Conservation (phyloP, 179 eudicot genomes). For the Silene vulgaris region DNA sequence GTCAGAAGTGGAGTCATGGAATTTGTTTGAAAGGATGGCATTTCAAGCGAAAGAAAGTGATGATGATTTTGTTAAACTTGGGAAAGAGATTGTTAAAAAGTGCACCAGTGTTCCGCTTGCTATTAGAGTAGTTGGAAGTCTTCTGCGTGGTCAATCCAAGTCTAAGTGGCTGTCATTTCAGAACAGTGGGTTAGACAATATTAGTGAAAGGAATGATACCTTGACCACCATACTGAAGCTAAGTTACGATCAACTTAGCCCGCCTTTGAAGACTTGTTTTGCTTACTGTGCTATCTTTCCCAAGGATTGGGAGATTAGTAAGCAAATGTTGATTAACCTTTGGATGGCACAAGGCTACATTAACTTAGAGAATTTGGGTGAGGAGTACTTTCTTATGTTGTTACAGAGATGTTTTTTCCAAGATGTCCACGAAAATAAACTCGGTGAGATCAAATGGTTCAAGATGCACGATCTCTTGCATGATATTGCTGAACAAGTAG, state of each 20-base stretch:
- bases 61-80: neutral
- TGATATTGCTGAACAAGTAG: conserved; percentile 15
- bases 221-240: conserved; percentile 19
- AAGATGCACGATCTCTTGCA: conserved; percentile 24
- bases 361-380: conserved; percentile 3
- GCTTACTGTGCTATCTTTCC: conserved; percentile 25
- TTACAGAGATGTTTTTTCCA: neutral
- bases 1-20: conserved; percentile 27
- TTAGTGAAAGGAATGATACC: conserved; percentile 10
- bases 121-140: neutral
- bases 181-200: neutral
- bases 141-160: neutral
- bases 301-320: conserved; percentile 6
- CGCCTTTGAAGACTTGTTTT: conserved; percentile 24
- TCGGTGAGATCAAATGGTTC: conserved; percentile 6
- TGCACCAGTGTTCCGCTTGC: neutral
- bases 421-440: neutral
- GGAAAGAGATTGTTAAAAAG: neutral
- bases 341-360: conserved; percentile 32
- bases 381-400: conserved; percentile 4
- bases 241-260: conserved; percentile 25
- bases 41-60: conserved; percentile 4
- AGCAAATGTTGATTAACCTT: conserved; percentile 18
- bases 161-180: neutral
- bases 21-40: conserved; percentile 25